Evolutionary conservation across 202 grass and related monocot species (phyloP).

Genomic region (Setaria viridis): DNA sequence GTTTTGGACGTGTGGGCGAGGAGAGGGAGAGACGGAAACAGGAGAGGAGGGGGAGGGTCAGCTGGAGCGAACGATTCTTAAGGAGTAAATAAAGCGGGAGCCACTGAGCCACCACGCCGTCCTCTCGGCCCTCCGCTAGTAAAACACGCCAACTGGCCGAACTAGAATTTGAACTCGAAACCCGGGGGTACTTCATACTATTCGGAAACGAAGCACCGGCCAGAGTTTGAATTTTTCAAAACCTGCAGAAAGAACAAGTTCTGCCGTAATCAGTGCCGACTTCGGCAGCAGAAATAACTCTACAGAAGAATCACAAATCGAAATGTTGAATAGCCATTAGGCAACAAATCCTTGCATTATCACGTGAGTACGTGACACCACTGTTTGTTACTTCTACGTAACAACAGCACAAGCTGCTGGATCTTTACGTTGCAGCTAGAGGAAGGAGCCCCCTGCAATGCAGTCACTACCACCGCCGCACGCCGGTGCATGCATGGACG

Average conservation of each 20-base stretch:
- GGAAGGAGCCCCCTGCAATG: background rate
- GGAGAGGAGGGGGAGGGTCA: slow-evolving; percentile 37
- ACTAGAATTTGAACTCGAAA: slow-evolving; percentile 40
- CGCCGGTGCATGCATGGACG: background rate
- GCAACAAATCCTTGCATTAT: background rate
- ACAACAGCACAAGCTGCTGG: background rate
- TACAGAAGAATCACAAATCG: too few species aligned
- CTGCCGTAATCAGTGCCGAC: too few species aligned
- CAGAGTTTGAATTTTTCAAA: background rate
- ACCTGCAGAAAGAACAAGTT: too few species aligned
- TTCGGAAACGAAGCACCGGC: background rate
- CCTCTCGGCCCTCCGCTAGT: slow-evolving; percentile 24
- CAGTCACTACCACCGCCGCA: too few species aligned
- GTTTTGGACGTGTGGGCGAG: slow-evolving; percentile 42
- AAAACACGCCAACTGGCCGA: slow-evolving; percentile 26
- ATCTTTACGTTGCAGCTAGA: slow-evolving; percentile 15
- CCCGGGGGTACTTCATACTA: background rate
- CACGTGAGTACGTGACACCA: background rate
- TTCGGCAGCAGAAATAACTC: too few species aligned
- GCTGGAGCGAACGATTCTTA: slow-evolving; percentile 65
- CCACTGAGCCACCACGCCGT: slow-evolving; percentile 42
- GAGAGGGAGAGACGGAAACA: slow-evolving; percentile 22
- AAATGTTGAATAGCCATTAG: background rate
- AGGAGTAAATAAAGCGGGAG: slow-evolving; percentile 78
- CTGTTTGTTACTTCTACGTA: background rate